A percentile compares a stretch with the other conserved stretches of the same genome.
Conservation (phyloP, 495 filamentous ascomycete genomes). For the Diplogelasinospora grovesii region DNA sequence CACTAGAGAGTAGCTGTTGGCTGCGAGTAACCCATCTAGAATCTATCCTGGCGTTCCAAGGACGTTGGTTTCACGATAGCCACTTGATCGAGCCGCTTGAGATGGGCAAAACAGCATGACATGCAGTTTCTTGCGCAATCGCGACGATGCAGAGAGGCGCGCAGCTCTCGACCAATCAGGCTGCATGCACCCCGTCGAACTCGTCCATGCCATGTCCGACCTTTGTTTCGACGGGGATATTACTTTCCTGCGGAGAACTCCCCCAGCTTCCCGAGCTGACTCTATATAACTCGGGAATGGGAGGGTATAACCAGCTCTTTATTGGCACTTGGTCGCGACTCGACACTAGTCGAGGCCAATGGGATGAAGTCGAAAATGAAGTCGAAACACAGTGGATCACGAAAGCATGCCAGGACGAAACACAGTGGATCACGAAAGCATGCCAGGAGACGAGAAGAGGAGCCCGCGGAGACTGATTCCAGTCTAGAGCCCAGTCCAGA, state of each 20-base stretch:
- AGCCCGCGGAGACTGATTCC: too few species aligned
- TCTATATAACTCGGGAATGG: slow-evolving; percentile 13
- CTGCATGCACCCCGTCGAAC: slow-evolving; percentile 11
- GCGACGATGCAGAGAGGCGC: slow-evolving; percentile 12
- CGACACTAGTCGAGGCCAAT: slow-evolving; percentile 17
- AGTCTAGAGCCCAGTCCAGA: too few species aligned
- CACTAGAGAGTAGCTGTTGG: slow-evolving; percentile 2
- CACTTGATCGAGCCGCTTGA: slow-evolving; percentile 11
- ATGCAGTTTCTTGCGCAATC: slow-evolving; percentile 23
- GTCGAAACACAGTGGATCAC: slow-evolving; percentile 11
- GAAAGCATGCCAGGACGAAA: slow-evolving; percentile 7
- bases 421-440: slow-evolving; percentile 4
- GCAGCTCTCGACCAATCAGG: slow-evolving; percentile 14
- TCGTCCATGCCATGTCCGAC: slow-evolving; percentile 4
- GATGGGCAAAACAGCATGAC: slow-evolving; percentile 19
- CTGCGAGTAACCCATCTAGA: slow-evolving; percentile 1
- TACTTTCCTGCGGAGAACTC: slow-evolving; percentile 13
- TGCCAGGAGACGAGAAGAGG: too few species aligned
- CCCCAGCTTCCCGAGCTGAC: slow-evolving; percentile 7
- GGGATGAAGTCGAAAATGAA: slow-evolving; percentile 15
- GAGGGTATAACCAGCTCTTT: slow-evolving; percentile 24
- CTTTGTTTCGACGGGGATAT: slow-evolving; percentile 11
- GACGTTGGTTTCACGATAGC: neutral
- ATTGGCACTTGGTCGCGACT: slow-evolving; percentile 14
- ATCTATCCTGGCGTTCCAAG: slow-evolving; percentile 1